Evolutionary conservation across 345 rosid genomes (phyloP).

Genomic region (Pistacia atlantica): DNA sequence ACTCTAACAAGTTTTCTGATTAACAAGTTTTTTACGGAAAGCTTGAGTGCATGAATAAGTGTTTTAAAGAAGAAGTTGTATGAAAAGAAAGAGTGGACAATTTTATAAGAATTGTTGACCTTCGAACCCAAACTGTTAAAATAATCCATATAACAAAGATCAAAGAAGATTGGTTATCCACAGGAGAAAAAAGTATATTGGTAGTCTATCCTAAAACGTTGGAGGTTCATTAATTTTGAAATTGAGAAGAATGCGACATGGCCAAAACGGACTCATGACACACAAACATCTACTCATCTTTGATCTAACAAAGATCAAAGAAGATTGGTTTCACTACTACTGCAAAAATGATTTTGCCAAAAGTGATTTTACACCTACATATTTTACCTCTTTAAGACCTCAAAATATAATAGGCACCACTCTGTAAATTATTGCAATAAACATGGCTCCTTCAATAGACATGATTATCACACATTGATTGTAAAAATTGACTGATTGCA

Average conservation of each 20-base stretch:
- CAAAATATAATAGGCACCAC: too few relatives aligned
- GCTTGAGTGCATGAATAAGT: slow-evolving; percentile 18
- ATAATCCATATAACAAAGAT: neutral
- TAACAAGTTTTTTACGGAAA: neutral
- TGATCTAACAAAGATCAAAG: neutral
- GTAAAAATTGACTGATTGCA: too few relatives aligned
- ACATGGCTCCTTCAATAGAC: too few relatives aligned
- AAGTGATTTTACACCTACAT: too few relatives aligned
- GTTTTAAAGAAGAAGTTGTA: neutral
- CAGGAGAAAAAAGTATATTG: neutral
- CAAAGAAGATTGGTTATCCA: slow-evolving; percentile 3
- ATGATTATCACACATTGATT: too few relatives aligned
- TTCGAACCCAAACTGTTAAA: slow-evolving; percentile 14
- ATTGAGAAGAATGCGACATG: slow-evolving; percentile 4
- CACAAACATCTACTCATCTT: neutral
- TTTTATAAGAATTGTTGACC: slow-evolving; percentile 26
- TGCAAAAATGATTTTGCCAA: too few relatives aligned
- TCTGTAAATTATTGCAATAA: too few relatives aligned
- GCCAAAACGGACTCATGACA: neutral
- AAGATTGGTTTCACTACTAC: too few relatives aligned
- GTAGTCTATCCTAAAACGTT: neutral
- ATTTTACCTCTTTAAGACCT: too few relatives aligned
- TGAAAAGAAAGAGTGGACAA: slow-evolving; percentile 22
- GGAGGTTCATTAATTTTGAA: slow-evolving; percentile 8
- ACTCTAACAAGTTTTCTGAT: too few relatives aligned